phyloP scores from a whole-genome alignment of 805 yeast genomes.

The Ogataea henricii region DNA sequence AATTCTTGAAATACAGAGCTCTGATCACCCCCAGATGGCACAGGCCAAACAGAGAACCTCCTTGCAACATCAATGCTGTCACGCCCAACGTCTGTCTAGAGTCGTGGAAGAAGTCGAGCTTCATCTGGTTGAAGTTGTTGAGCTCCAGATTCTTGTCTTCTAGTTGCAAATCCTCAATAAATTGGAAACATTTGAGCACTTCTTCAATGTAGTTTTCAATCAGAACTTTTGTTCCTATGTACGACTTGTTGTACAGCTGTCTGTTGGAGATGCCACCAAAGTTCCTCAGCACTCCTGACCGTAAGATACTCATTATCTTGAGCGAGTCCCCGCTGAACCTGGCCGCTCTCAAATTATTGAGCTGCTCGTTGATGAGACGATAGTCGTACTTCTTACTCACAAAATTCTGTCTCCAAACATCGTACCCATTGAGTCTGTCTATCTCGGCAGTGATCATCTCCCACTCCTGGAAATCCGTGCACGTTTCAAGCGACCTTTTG shows the following conservation, averaged over 20 bases:
- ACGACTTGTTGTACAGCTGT: slow-evolving; percentile 75
- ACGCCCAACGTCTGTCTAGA: slow-evolving; percentile 86
- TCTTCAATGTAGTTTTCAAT: slow-evolving; percentile 86
- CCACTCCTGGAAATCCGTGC: slow-evolving; percentile 72
- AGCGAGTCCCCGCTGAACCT: slow-evolving; percentile 58
- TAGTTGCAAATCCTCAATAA: slow-evolving; percentile 47
- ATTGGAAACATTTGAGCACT: slow-evolving; percentile 67
- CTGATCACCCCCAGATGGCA: slow-evolving; percentile 93
- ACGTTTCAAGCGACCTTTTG: slow-evolving; percentile 38
- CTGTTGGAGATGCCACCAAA: slow-evolving; percentile 88
- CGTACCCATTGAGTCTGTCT: slow-evolving; percentile 54
- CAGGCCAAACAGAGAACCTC: slow-evolving; percentile 92
- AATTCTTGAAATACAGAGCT: slow-evolving; percentile 70
- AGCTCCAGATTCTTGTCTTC: slow-evolving; percentile 33
- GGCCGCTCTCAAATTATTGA: slow-evolving; percentile 62
- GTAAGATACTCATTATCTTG: slow-evolving; percentile 60
- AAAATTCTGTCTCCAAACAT: slow-evolving; percentile 80
- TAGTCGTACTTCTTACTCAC: slow-evolving; percentile 83
- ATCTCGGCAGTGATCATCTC: slow-evolving; percentile 50
- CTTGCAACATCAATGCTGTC: slow-evolving; percentile 88
- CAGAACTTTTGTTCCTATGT: slow-evolving; percentile 83
- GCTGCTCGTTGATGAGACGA: slow-evolving; percentile 72
- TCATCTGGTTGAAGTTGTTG: slow-evolving; percentile 56
- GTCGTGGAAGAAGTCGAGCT: slow-evolving; percentile 78
- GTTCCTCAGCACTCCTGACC: slow-evolving; percentile 85